Evolutionary conservation across 2,329 filamentous ascomycete species (phyloP), one percentile per base, ranked within the genome.

Genomic region (Cryphonectria carpinicola): DNA sequence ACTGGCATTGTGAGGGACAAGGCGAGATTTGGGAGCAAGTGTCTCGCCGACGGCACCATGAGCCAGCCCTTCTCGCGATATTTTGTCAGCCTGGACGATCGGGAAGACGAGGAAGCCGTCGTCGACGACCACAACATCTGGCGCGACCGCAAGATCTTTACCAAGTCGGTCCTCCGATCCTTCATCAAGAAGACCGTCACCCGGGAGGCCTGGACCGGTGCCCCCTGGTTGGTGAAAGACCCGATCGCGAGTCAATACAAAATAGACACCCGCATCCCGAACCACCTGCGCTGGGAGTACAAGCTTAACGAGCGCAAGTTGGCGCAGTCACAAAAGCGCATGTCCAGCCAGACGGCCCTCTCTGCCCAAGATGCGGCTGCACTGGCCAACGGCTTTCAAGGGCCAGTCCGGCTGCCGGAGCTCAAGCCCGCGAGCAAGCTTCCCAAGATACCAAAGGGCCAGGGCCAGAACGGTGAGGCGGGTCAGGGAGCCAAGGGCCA

Each of bases 101-200:
- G 87, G 52, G 87, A 87, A 0, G 88, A 88, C 64, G 87, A 93
- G 74, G 94, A 97, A 80, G 91, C 90, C 14, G 84, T 93, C n/a
- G 86, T 96, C 25, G 92, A 95, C 75, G 92, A 94, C 80, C 85
- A 92, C 65, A 92, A 97, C 77, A 91, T 98, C 70, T 91, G 89
- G 73, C 92, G 96, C 73, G 95, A 98, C 78, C 90, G 94, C 67
- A 97, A 95, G 76, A 88, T 93, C 63, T 99, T 98, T 79, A 98
- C 95, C 39, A 98, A 99, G 81, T 91, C 95, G 65, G 95, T 98
- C 80, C 85, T 99, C 56, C 90, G 95, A 46, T 94, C 94, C 7
- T 99, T 98, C 75, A 93, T 99, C 74, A 97, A 97, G 79, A 95
- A 97, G 80, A 96, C 94, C 0, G 92, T 98, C n/a, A 92, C 91